Conservation (phyloP, 352 stramenopile species). For the Globisporangium cystogenes region DNA sequence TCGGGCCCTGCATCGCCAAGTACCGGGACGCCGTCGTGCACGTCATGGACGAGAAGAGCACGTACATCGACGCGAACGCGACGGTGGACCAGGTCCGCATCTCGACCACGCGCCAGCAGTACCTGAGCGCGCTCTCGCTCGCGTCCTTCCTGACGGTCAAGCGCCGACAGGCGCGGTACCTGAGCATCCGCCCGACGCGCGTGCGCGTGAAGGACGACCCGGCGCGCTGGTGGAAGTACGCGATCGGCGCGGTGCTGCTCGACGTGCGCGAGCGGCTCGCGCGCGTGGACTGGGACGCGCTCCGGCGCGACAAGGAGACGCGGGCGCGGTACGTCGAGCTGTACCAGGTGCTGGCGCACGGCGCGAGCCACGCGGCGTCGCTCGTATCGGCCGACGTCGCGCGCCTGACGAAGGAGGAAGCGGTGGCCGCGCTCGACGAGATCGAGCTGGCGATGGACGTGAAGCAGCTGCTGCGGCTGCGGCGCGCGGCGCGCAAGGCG, state of each 20-base stretch:
- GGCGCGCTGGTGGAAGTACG: slow-evolving; percentile 68
- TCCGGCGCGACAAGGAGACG: slow-evolving; percentile 27
- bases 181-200: slow-evolving; percentile 42
- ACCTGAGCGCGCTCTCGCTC: slow-evolving; percentile 66
- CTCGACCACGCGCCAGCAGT: slow-evolving; percentile 59
- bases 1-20: slow-evolving; percentile 53
- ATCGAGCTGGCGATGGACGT: slow-evolving; percentile 69
- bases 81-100: slow-evolving; percentile 71
- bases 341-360: slow-evolving; percentile 27
- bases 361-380: slow-evolving; percentile 20
- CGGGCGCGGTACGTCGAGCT: slow-evolving; percentile 57
- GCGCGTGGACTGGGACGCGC: slow-evolving; percentile 59
- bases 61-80: slow-evolving; percentile 75
- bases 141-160: slow-evolving; percentile 67
- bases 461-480: slow-evolving; percentile 60
- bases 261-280: slow-evolving; percentile 68
- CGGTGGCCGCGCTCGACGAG: slow-evolving; percentile 45
- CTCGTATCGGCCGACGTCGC: slow-evolving; percentile 36
- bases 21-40: slow-evolving; percentile 79
- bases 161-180: slow-evolving; percentile 52
- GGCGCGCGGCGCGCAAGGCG: slow-evolving; percentile 39
- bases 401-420: slow-evolving; percentile 41
- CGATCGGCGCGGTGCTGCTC: slow-evolving; percentile 62
- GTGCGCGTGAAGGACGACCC: slow-evolving; percentile 41
- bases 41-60: slow-evolving; percentile 85